Percentiles rank a stretch among this genome's conserved stretches.
phyloP scores from a whole-genome alignment of 352 stramenopile species.

The Peronospora tabacina region DNA sequence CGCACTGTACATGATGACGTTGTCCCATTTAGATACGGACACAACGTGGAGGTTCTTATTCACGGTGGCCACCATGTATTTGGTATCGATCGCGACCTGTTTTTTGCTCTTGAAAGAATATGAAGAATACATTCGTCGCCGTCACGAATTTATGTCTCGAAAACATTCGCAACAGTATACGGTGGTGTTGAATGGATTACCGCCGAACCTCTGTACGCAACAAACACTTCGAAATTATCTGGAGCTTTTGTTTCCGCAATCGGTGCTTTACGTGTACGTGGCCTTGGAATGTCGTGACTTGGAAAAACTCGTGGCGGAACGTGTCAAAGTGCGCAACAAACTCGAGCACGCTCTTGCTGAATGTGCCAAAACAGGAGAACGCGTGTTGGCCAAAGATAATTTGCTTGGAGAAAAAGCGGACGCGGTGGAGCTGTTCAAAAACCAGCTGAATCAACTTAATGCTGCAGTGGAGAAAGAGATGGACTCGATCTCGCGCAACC shows the following conservation, averaged over 20 bases:
- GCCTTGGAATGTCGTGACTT: slow-evolving; percentile 66
- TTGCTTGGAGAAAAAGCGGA: slow-evolving; percentile 48
- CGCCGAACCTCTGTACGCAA: slow-evolving; percentile 61
- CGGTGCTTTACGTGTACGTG: slow-evolving; percentile 64
- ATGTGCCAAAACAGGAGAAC: slow-evolving; percentile 53
- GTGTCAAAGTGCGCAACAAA: slow-evolving; percentile 57
- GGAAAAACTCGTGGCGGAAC: slow-evolving; percentile 63
- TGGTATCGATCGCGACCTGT: slow-evolving; percentile 48
- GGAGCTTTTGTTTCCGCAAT: slow-evolving; percentile 60
- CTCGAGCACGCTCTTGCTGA: slow-evolving; percentile 60
- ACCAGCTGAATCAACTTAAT: slow-evolving; percentile 65
- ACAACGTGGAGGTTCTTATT: slow-evolving; percentile 57
- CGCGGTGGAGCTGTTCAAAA: slow-evolving; percentile 61
- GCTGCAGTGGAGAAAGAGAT: slow-evolving; percentile 72
- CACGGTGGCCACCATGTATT: slow-evolving; percentile 59
- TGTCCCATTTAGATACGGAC: slow-evolving; percentile 51
- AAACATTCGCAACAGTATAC: slow-evolving; percentile 66
- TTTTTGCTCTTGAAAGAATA: slow-evolving; percentile 66
- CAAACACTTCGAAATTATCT: slow-evolving; percentile 76
- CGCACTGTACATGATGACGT: slow-evolving; percentile 54
- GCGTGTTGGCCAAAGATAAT: slow-evolving; percentile 36
- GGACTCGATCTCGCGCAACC: slow-evolving; percentile 53
- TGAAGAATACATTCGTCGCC: slow-evolving; percentile 58
- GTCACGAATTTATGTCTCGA: slow-evolving; percentile 69
- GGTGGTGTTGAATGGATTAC: slow-evolving; percentile 65